Conservation (phyloP, 352 stramenopile species). For the Saprolegnia diclina region DNA sequence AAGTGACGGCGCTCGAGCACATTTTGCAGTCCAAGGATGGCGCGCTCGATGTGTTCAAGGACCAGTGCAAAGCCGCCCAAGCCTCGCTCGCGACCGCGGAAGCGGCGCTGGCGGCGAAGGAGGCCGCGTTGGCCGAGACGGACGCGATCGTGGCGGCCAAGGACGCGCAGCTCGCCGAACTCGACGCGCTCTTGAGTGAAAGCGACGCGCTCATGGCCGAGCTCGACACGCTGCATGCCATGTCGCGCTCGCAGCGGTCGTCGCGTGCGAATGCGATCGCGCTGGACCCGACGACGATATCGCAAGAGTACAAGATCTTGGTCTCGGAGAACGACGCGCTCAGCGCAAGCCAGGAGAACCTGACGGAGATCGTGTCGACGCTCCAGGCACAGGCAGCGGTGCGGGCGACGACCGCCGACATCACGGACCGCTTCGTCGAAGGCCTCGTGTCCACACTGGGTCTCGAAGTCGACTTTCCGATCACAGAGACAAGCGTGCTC, state of each 20-base stretch:
- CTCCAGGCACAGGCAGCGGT: not conserved
- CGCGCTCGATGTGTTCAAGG: not conserved
- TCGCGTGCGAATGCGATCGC: not conserved
- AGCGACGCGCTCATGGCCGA: conserved; percentile 2
- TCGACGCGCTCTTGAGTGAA: not conserved
- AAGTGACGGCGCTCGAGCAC: conserved; percentile 1
- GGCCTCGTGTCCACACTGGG: not conserved
- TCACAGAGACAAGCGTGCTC: not conserved
- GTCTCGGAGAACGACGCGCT: conserved; percentile 20
- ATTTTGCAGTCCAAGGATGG: conserved; percentile 8
- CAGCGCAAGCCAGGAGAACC: conserved; percentile 18
- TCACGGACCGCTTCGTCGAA: not conserved
- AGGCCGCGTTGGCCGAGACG: not conserved
- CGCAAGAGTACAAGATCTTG: conserved; percentile 20
- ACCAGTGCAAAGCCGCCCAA: not conserved
- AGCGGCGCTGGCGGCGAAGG: conserved; percentile 9
- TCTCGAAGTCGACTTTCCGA: conserved; percentile 2
- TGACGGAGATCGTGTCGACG: not conserved
- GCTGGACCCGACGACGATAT: not conserved
- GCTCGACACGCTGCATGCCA: conserved; percentile 4
- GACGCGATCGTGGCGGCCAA: not conserved
- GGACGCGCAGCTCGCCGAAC: not conserved
- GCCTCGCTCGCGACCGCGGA: not conserved
- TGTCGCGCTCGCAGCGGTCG: conserved; percentile 11
- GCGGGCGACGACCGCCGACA: not conserved